Base-by-base conservation (phyloP, 768 basidiomycete species). In the Rhizopogon vinicolor region DNA sequence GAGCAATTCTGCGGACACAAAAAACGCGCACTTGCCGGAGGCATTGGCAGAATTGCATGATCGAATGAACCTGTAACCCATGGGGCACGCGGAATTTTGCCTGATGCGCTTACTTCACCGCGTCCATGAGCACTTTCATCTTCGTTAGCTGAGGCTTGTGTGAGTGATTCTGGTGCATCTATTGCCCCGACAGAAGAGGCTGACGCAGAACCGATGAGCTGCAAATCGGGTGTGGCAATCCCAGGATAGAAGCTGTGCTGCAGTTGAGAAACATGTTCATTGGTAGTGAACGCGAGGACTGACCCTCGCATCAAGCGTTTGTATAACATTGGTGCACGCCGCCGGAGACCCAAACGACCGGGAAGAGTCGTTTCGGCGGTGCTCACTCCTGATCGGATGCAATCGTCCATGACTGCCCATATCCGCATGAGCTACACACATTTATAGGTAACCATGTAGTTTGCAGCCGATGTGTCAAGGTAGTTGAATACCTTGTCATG, bases 331-430 rank as follows among this genome's bases (percentile, higher is more conserved):
- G 94, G 93, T 14, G 95, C 95, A 41, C 93, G 81, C 13, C 94
- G 79, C 35, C 87, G 80, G 25, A 98, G 75, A 7, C 80, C 72
- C 16, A 98, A 73, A 19, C 92, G 79, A n/a, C 95, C 95, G 0
- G 95, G 95, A 2, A 98, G 79, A n/a, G 81, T 84, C 43, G 77
- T 77, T 61, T 95, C 88, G 3, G 81, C 75, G 1, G 91, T 79
- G 2, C 90, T 86, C 8, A 98, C 93, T 18, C 95, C 95, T 2
- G 81, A 79, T 28, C 77, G 87, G 58, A 97, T 98, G 68, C 91
- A 95, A 54, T 86, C 83, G 65, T 96, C 93, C 95, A 97, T 97
- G 5, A 93, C 91, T 52, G 75, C 65, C 93, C 93, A 96, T 45
- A 95, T 93, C 28, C 82, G 81, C 78, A 84, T 81, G 60, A 91